These are phyloP conservation scores for Brasilioporus rufonigricans DNA, from an alignment of 768 basidiomycete genomes.

Conservation along the genomic window DNA sequence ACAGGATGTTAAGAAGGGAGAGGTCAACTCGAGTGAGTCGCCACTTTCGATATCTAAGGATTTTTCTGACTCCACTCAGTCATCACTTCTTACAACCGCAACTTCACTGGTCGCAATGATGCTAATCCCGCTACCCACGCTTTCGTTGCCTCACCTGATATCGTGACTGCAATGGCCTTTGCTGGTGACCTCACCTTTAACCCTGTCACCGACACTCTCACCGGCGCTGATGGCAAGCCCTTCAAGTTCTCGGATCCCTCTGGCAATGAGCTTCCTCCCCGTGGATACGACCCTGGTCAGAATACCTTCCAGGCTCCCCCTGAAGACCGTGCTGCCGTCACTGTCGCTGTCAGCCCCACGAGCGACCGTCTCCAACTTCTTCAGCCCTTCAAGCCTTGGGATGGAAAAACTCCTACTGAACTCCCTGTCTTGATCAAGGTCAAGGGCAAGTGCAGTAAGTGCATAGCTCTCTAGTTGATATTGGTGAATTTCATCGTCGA, in stretches of 20 bases:
- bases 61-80: conserved; percentile 44
- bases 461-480: background rate
- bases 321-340: conserved; percentile 73
- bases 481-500: conserved; percentile 1
- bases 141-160: conserved; percentile 89
- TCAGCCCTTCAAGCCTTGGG: conserved; percentile 87
- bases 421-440: conserved; percentile 98
- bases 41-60: background rate
- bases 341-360: conserved; percentile 82
- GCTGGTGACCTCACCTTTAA: conserved; percentile 95
- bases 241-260: conserved; percentile 96
- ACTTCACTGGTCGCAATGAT: conserved; percentile 99
- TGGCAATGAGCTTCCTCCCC: conserved; percentile 91
- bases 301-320: conserved; percentile 98
- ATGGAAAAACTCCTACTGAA: conserved; percentile 87
- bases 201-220: conserved; percentile 88
- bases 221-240: conserved; percentile 86
- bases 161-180: conserved; percentile 97
- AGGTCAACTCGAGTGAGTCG: conserved; percentile 86
- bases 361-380: conserved; percentile 91
- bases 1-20: conserved; percentile 94
- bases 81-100: conserved; percentile 99
- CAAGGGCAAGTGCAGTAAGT: conserved; percentile 96
- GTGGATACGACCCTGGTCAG: conserved; percentile 95
- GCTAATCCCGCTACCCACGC: conserved; percentile 99